Percentiles rank a stretch among this genome's conserved stretches.
phyloP scores from a whole-genome alignment of 192 early-diverging fungal species.

The Backusella tarrabulga region DNA sequence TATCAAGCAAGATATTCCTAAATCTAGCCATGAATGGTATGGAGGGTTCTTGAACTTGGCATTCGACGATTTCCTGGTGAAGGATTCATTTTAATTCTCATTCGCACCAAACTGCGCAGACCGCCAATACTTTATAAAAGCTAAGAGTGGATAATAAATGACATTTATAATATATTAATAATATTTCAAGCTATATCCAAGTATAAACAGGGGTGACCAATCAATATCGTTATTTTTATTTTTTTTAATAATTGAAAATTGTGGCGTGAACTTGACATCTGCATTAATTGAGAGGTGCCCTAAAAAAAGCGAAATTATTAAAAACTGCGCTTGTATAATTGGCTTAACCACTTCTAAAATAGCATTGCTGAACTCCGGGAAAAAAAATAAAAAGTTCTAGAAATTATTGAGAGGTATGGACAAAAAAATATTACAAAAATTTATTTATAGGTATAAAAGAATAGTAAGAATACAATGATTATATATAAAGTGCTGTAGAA shows the following conservation, averaged over 20 bases:
- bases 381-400: neutral
- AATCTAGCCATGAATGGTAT: neutral
- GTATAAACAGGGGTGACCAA: neutral
- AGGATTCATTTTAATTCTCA: neutral
- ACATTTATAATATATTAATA: neutral
- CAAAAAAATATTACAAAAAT: neutral
- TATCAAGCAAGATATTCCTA: neutral
- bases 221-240: neutral
- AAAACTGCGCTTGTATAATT: neutral
- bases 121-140: neutral
- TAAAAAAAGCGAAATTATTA: neutral
- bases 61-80: neutral
- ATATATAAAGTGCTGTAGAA: neutral
- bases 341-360: neutral
- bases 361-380: neutral
- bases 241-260: neutral
- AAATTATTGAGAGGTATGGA: neutral
- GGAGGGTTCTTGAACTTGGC: neutral
- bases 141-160: neutral
- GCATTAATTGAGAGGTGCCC: neutral
- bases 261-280: neutral
- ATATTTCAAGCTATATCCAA: neutral
- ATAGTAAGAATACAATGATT: neutral
- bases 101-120: neutral
- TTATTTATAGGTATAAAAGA: conserved; percentile 1